Evolutionary conservation across 352 stramenopile genomes (phyloP).

Genomic region (Phytopythium delawarense): DNA sequence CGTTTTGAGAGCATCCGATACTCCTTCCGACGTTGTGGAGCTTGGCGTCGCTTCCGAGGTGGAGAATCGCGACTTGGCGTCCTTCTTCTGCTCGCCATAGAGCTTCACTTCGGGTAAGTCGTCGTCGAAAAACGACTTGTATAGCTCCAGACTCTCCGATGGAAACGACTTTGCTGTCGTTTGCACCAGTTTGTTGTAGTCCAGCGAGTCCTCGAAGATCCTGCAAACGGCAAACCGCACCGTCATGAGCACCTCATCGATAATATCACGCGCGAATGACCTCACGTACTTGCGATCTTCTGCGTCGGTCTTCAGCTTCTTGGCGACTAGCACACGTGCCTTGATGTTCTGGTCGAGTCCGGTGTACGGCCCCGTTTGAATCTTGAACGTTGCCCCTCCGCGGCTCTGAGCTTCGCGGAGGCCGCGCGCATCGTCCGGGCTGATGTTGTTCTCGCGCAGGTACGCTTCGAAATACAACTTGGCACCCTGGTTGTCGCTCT

Average conservation of each 20-base stretch:
- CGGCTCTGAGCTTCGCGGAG: conserved; percentile 67
- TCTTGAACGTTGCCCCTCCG: conserved; percentile 74
- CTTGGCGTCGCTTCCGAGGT: conserved; percentile 15
- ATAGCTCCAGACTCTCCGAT: conserved; percentile 65
- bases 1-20: conserved; percentile 24
- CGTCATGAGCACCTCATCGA: background rate
- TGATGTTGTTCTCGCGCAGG: conserved; percentile 72
- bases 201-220: conserved; percentile 62
- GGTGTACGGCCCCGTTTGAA: conserved; percentile 67
- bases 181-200: conserved; percentile 66
- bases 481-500: conserved; percentile 74
- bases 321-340: conserved; percentile 69
- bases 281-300: conserved; percentile 53
- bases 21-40: conserved; percentile 8
- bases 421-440: conserved; percentile 50
- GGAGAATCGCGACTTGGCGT: conserved; percentile 12
- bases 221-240: conserved; percentile 11
- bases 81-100: conserved; percentile 18
- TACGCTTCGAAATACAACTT: conserved; percentile 83
- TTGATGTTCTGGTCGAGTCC: conserved; percentile 83
- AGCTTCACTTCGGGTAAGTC: conserved; percentile 55
- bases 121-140: conserved; percentile 81
- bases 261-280: background rate
- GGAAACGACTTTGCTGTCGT: conserved; percentile 46
- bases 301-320: conserved; percentile 66